Evolutionary conservation across 352 stramenopile species (phyloP), one percentile per base, ranked within the genome.

Genomic region (Phytophthora sojae): DNA sequence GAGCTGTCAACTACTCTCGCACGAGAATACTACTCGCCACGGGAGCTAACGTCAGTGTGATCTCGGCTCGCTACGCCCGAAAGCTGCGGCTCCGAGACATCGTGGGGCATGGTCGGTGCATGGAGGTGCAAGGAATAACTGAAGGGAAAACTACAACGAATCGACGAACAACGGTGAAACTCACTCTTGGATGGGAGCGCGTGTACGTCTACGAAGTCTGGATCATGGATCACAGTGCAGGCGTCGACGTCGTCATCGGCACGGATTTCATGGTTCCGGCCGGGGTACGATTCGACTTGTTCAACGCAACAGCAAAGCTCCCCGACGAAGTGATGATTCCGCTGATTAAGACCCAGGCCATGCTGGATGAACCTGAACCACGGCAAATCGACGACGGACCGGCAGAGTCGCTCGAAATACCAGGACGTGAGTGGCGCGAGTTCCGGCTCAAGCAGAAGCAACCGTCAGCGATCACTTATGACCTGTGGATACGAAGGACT

Each of bases 291-390:
- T 6, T 52, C n/a, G 45, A 52, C 17, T 6, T 52, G 19, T 26
- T 52, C 9, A 32, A 61, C 7, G 32, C 2, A 0, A 65, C 47
- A 2, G 64, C 57, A 5, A 51, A 39, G 19, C 47, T 64, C 6
- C 63, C 55, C 0, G 19, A 70, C 15, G 55, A 64, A 3, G 45
- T 56, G 0, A 47, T 17, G 35, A 53, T 70, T 4, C 63, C 55
- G 2, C 23, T 64, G 1, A 39, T 59, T 14, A 64, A 70, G 47
- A 54, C 55, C 1, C 26, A 21, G 12, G 56, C 25, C 12, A 61
- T 55, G 61, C 29, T 50, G 11, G 42, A 50, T 14, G 42, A 50
- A 17, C 14, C 42, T 3, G 42, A 52, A 52, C n/a, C 17, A 15
- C 39, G 6, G 2, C 15, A 21, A 6, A 49, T 19, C 4, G 39